phyloP scores from a whole-genome alignment of 208 protist species.

The Wallacemonas sp. region DNA sequence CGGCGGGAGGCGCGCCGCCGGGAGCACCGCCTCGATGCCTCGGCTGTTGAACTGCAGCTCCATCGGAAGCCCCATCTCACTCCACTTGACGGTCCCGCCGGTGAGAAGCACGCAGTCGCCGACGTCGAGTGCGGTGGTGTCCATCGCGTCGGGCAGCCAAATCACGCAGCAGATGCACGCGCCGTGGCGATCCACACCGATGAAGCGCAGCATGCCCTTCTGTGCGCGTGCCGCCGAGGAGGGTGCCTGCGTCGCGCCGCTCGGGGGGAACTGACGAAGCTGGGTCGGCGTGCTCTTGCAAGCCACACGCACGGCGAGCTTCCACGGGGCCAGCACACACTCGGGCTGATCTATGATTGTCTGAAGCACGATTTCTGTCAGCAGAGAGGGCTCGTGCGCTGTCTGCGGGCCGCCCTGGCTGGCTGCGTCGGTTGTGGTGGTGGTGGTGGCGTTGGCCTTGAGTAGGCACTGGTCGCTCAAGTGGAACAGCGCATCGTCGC shows the following conservation, averaged over 20 bases:
- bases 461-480: conserved; percentile 53
- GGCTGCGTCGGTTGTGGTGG: no score
- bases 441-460: no score
- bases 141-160: conserved; percentile 10
- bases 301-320: conserved; percentile 48
- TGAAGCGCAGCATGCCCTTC: conserved; percentile 31
- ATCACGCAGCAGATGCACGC: conserved; percentile 41
- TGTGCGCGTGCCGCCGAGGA: conserved; percentile 19
- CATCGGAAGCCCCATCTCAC: conserved; percentile 30
- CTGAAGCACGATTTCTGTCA: conserved; percentile 30
- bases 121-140: conserved; percentile 12
- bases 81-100: conserved; percentile 37
- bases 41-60: conserved; percentile 51
- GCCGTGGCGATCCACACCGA: conserved; percentile 60
- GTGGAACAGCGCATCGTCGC: conserved; percentile 32
- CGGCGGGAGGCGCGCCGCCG: background rate
- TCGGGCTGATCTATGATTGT: conserved; percentile 44
- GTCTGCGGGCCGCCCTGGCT: no score
- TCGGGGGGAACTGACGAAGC: background rate
- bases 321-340: conserved; percentile 42
- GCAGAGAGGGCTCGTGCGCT: background rate
- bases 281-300: conserved; percentile 39
- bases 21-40: conserved; percentile 27
- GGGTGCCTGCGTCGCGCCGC: background rate
- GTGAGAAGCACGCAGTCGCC: conserved; percentile 32